Conservation (phyloP, 345 rosid genomes). For the Linum tenue region DNA sequence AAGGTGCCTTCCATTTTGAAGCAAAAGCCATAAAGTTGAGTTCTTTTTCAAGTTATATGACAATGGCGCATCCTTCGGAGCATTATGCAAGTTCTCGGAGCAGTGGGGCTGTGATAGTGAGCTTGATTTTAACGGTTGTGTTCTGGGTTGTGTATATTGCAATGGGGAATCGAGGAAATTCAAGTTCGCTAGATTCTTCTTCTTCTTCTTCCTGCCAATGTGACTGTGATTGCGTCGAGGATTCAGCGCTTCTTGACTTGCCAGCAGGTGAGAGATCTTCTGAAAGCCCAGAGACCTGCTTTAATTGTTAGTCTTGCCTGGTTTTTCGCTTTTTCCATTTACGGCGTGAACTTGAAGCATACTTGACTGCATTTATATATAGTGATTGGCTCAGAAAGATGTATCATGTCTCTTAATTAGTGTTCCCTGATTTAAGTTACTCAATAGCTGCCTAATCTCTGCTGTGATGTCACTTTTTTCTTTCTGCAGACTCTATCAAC, state of each 20-base stretch:
- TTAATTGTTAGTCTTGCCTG: background rate
- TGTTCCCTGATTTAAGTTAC: background rate
- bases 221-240: slow-evolving; percentile 30
- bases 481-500: slow-evolving; percentile 22
- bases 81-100: slow-evolving; percentile 10
- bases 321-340: background rate
- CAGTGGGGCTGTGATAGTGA: slow-evolving; percentile 23
- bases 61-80: slow-evolving; percentile 26
- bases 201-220: slow-evolving; percentile 18
- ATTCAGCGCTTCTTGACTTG: slow-evolving; percentile 7
- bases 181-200: slow-evolving; percentile 14
- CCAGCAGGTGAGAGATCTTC: slow-evolving; percentile 23
- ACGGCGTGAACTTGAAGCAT: too few species aligned
- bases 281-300: background rate
- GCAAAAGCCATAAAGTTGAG: too few species aligned
- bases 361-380: background rate
- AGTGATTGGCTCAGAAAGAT: background rate
- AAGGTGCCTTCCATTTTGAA: too few species aligned
- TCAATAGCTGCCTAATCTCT: background rate
- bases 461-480: background rate
- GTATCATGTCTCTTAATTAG: background rate
- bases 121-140: slow-evolving; percentile 19
- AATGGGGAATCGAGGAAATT: slow-evolving; percentile 10
- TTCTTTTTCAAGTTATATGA: background rate
- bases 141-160: slow-evolving; percentile 18